Evolutionary conservation across 495 filamentous ascomycete genomes (phyloP).

Genomic region (Xylaria grammica): DNA sequence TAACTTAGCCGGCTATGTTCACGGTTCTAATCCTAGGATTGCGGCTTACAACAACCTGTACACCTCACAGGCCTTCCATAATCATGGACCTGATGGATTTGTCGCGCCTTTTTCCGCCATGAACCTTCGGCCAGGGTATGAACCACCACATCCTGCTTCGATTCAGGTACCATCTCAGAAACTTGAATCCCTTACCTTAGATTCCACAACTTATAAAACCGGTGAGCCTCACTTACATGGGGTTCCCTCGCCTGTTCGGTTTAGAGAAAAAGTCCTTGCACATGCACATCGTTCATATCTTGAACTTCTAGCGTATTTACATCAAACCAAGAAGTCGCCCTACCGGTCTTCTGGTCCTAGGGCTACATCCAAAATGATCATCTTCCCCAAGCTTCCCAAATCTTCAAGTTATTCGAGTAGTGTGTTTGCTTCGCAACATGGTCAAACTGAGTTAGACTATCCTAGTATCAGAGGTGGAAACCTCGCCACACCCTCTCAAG

Average conservation of each 20-base stretch:
- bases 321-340: conserved; percentile 61
- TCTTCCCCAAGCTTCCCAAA: conserved; percentile 55
- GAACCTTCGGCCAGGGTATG: conserved; percentile 28
- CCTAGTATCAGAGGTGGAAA: neutral
- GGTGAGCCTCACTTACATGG: conserved; percentile 25
- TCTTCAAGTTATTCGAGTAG: conserved; percentile 29
- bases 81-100: conserved; percentile 30
- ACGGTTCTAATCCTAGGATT: conserved; percentile 22
- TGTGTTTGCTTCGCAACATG: conserved; percentile 23
- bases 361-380: conserved; percentile 45
- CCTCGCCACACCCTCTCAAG: conserved; percentile 17
- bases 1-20: conserved; percentile 52
- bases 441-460: conserved; percentile 12
- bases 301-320: conserved; percentile 78
- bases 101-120: conserved; percentile 30
- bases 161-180: conserved; percentile 40
- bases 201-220: conserved; percentile 30
- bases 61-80: conserved; percentile 26
- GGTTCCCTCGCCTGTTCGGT: conserved; percentile 59
- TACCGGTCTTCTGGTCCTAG: conserved; percentile 35
- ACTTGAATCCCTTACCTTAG: conserved; percentile 46
- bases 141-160: conserved; percentile 23
- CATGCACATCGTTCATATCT: conserved; percentile 90
- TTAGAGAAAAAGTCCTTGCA: conserved; percentile 79
- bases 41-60: conserved; percentile 26